phyloP scores from a whole-genome alignment of 306 rosid species.

The Dryas drummondii region DNA sequence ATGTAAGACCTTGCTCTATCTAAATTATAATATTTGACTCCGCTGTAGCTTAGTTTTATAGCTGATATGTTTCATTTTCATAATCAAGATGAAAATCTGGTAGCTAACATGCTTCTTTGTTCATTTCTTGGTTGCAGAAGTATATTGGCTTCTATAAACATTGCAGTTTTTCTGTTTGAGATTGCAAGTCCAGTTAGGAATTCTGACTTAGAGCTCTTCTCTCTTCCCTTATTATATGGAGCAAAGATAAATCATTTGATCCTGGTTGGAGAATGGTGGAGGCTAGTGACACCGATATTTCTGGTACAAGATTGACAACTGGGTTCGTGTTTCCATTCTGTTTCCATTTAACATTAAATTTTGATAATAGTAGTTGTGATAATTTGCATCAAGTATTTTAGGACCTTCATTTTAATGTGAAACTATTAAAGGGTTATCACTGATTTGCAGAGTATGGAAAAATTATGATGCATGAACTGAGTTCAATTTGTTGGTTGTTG shows the following conservation, averaged over 20 bases:
- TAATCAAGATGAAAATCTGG: neutral
- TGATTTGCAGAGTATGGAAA: neutral
- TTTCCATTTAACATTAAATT: conserved; percentile 16
- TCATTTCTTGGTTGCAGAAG: conserved; percentile 61
- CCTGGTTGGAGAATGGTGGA: conserved; percentile 95
- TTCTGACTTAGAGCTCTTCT: conserved; percentile 57
- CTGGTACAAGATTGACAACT: conserved; percentile 87
- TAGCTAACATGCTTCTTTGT: conserved; percentile 15
- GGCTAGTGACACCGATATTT: conserved; percentile 98
- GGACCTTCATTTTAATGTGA: neutral
- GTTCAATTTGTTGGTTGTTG: neutral
- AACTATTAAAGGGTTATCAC: neutral
- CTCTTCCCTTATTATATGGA: conserved; percentile 76
- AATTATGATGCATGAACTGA: neutral
- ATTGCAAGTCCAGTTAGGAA: conserved; percentile 83
- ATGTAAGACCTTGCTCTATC: conserved; percentile 38
- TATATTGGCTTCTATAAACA: conserved; percentile 64
- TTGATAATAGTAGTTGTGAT: neutral
- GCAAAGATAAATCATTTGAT: conserved; percentile 86
- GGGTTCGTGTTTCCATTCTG: conserved; percentile 79
- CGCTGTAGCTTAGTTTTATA: neutral
- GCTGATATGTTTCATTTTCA: neutral
- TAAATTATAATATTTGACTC: neutral
- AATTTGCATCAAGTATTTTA: neutral
- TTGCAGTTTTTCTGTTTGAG: conserved; percentile 88